Evolutionary conservation across 2,329 filamentous ascomycete genomes (phyloP), one percentile per base, ranked within the genome.

Genomic region (Botrytis medusae): DNA sequence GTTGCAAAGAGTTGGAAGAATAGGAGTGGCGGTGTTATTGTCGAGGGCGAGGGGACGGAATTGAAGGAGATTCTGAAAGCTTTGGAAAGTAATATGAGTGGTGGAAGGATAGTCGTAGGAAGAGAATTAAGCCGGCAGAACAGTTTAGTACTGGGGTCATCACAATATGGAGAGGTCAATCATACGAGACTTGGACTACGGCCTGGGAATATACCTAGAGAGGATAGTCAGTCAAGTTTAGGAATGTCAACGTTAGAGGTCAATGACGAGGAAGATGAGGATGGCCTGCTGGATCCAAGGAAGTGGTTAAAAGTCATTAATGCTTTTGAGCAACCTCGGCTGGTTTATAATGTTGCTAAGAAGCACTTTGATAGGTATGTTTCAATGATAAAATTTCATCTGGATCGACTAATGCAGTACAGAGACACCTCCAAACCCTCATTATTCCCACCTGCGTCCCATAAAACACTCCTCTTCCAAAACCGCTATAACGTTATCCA

Each of bases 401-500:
- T 59, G 48, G 54, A 44, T 37, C 25, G 10, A 59, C 75, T 79
- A 69, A 79, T 40, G 22, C 9, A 48, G 51, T 62, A 22, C 77
- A 91, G 89, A 79, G 87, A 91, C 70, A 85, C 86, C 6, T 86
- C 87, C 20, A 90, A 90, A 76, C 88, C 92, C 22, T 91, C 91
- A 1, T 81, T 95, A 59, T 85, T 99, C 75, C 94, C 97, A 0
- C 85, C 89, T 14, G 90, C 94, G 25, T 89, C 90, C 9, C 92
- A 95, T 79, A 97, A 97, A 82, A 97, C 94, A 2, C 86, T 90
- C 4, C 85, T 96, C 62, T 98, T 98, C 83, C 90, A 94, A 76
- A 95, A 98, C 81, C 89, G 95, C 75, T 98, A 97, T 82, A 92
- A 97, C 78, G 88, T 98, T 72, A 92, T 98, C 69, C 93, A 98